These are phyloP conservation scores for Crithidia acanthocephali DNA, from an alignment of 208 protist species.

Conservation along the genomic window DNA sequence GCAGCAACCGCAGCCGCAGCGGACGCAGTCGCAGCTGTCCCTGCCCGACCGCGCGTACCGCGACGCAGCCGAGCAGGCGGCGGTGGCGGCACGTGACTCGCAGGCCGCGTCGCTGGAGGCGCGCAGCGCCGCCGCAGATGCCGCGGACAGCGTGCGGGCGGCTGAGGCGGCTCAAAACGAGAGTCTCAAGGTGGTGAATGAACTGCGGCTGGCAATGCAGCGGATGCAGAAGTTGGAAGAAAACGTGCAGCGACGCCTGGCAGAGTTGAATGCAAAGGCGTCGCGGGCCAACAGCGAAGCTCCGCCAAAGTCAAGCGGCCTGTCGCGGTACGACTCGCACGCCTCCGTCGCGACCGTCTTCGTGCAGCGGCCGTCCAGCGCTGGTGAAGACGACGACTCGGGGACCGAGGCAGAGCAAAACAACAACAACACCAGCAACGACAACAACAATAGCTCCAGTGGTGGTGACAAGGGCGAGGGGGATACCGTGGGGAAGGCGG, in stretches of 20 bases:
- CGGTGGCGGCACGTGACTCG: neutral
- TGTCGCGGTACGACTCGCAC: neutral
- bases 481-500: neutral
- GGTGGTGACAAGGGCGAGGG: too few species aligned
- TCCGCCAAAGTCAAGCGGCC: neutral
- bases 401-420: neutral
- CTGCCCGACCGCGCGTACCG: neutral
- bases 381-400: too few species aligned
- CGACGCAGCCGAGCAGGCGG: conserved; percentile 2
- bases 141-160: conserved; percentile 20
- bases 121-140: conserved; percentile 16
- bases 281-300: neutral
- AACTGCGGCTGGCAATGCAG: conserved; percentile 19
- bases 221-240: conserved; percentile 12
- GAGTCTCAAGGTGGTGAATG: conserved; percentile 24
- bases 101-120: conserved; percentile 1
- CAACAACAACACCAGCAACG: too few species aligned
- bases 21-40: too few species aligned
- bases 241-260: conserved; percentile 15
- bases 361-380: neutral
- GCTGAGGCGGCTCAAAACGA: conserved; percentile 39
- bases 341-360: neutral
- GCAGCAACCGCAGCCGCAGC: neutral
- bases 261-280: neutral
- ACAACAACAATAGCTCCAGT: too few species aligned